These are phyloP conservation scores for Leucaena leucocephala DNA, from an alignment of 306 rosid species.

Conservation along the genomic window DNA sequence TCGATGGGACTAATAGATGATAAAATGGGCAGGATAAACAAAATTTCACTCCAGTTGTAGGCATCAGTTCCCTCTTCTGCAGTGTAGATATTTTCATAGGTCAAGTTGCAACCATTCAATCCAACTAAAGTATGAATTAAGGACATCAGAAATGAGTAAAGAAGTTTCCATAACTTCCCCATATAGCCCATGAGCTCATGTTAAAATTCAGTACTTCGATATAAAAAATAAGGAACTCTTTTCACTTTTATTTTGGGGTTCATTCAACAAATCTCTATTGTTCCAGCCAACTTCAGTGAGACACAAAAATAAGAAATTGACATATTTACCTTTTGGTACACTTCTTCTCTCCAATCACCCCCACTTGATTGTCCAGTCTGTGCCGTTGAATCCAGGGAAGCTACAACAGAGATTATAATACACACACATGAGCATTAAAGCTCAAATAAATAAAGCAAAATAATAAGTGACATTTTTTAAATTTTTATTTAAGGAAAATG, in stretches of 20 bases:
- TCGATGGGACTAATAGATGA: constrained; percentile 22
- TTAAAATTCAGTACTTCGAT: constrained; percentile 7
- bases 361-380: constrained; percentile 81
- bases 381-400: constrained; percentile 90
- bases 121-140: constrained; percentile 18
- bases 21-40: not conserved
- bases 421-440: constrained; percentile 32
- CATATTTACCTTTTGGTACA: constrained; percentile 72
- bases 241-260: constrained; percentile 19
- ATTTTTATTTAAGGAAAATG: not conserved
- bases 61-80: constrained; percentile 17
- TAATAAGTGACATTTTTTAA: not conserved
- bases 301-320: constrained; percentile 25
- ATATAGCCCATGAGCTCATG: not conserved
- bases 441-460: constrained; percentile 13
- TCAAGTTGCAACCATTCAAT: constrained; percentile 8
- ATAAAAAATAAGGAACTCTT: constrained; percentile 15
- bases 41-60: not conserved
- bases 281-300: constrained; percentile 18
- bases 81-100: constrained; percentile 4
- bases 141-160: not conserved
- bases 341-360: constrained; percentile 88
- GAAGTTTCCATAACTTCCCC: constrained; percentile 18
- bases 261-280: constrained; percentile 11
- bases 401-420: constrained; percentile 47